Percentiles rank a stretch among this genome's conserved stretches.
Evolutionary conservation across 148 eudicot genomes (phyloP).

Genomic region (Camellia granthamiana): DNA sequence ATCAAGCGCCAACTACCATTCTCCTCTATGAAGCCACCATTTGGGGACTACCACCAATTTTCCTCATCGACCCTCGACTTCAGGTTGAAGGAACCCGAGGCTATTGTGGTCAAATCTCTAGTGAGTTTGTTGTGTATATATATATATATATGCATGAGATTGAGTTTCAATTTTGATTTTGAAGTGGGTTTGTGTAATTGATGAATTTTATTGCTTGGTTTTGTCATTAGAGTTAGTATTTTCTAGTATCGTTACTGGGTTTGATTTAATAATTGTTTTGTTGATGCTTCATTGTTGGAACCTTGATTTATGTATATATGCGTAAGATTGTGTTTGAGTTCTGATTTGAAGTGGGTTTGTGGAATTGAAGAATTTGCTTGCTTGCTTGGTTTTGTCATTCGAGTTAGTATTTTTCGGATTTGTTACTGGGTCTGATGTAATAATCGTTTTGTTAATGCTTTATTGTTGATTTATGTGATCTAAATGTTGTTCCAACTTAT

Average conservation of each 20-base stretch:
- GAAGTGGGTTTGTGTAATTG: not conserved
- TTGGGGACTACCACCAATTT: conserved; percentile 73
- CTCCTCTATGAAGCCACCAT: conserved; percentile 67
- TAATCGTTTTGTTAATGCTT: no score
- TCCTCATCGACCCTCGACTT: conserved; percentile 19
- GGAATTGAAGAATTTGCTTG: no score
- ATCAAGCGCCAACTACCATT: conserved; percentile 48
- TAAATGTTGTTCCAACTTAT: not conserved
- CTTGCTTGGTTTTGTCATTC: no score
- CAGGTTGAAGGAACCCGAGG: conserved; percentile 35
- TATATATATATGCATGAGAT: not conserved
- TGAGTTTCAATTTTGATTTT: not conserved
- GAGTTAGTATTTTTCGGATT: no score
- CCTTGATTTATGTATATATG: no score
- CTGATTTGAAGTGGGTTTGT: no score
- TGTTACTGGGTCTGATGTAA: no score
- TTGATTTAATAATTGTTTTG: no score
- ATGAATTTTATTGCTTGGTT: not conserved
- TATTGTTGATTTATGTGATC: not conserved
- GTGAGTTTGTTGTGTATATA: conserved; percentile 29
- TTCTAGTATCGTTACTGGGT: not conserved
- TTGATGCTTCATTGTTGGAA: no score
- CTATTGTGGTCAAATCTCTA: conserved; percentile 59
- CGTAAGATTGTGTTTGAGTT: no score
- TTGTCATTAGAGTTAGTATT: not conserved